Evolutionary conservation across 2,329 filamentous ascomycete genomes (phyloP), one percentile per base, ranked within the genome.

Genomic region (Fusarium sp.): DNA sequence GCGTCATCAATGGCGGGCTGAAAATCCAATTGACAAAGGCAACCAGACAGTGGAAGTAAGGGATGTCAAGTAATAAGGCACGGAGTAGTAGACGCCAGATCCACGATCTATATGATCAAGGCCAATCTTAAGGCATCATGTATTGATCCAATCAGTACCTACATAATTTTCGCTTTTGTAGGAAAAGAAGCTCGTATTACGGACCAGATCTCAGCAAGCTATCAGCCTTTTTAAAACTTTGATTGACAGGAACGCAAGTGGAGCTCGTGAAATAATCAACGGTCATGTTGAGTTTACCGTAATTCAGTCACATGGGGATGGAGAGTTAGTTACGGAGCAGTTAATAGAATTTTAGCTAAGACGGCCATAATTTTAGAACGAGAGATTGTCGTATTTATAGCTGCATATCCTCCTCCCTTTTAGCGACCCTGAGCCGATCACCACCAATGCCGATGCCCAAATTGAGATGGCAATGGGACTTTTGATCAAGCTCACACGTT

Each of bases 401-500:
- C 42, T 71, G 54, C 60, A 60, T 70, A 58, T 66, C 52, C 60
- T 69, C 51, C 70, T 70, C 70, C 49, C 67, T 48, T 65, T 73
- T 65, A 52, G 45, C 59, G 36, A 47, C 56, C 58, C 70, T 57
- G 38, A 58, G 69, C 66, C 38, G 59, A 70, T 70, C 60, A 66
- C 48, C 41, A 59, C 38, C 60, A 70, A 59, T 70, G 66, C 67
- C 66, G 67, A 69, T 63, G 51, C 28, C 66, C 47, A 38, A 66
- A 59, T 54, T 49, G 24, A 62, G 59, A 31, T 58, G 35, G 31
- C 15, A 39, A 44, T 63, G 58, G 35, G 45, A 68, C 59, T 45
- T 62, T 62, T 65, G 36, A 65, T 52, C 38, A 51, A 45, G 41
- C 36, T 26, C 6, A 28, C 14, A 38, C n/a, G 24, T 28, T 51